These are phyloP conservation scores for Rhododendron molle DNA, from an alignment of 148 eudicot species.

Conservation along the genomic window DNA sequence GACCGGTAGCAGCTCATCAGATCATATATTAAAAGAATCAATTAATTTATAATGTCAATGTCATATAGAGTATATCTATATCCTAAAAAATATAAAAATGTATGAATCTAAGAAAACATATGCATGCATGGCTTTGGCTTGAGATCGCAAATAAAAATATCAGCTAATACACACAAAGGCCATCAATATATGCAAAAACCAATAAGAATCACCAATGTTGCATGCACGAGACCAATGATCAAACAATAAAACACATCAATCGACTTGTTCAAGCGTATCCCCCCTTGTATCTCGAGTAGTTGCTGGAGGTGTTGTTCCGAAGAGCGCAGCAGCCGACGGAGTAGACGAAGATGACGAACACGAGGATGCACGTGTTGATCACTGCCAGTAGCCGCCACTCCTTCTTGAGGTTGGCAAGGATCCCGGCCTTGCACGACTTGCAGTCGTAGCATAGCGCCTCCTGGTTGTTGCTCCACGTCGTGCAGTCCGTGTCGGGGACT, in stretches of 20 bases:
- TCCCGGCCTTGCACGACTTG: conserved; percentile 56
- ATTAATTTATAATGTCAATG: not conserved
- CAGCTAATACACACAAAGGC: not conserved
- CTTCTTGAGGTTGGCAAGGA: conserved; percentile 41
- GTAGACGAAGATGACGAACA: conserved; percentile 35
- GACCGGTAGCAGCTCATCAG: too few species aligned
- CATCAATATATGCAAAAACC: not conserved
- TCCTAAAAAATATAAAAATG: not conserved
- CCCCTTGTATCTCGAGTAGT: not conserved
- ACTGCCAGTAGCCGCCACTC: conserved; percentile 42
- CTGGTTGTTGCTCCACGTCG: conserved; percentile 51
- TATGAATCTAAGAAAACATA: not conserved
- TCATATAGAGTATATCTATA: not conserved
- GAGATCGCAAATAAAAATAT: not conserved
- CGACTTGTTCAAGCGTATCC: not conserved
- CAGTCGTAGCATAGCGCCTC: conserved; percentile 51
- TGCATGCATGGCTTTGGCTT: not conserved
- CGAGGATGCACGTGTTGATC: conserved; percentile 28
- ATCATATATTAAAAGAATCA: not conserved
- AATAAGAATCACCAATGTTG: not conserved
- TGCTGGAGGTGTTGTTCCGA: conserved; percentile 10
- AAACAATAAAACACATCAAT: not conserved
- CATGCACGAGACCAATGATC: not conserved
- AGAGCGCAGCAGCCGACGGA: conserved; percentile 57
- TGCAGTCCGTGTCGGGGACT: conserved; percentile 43